phyloP scores from a whole-genome alignment of 1,139 yeast genomes.

The Meyerozyma sp. region DNA sequence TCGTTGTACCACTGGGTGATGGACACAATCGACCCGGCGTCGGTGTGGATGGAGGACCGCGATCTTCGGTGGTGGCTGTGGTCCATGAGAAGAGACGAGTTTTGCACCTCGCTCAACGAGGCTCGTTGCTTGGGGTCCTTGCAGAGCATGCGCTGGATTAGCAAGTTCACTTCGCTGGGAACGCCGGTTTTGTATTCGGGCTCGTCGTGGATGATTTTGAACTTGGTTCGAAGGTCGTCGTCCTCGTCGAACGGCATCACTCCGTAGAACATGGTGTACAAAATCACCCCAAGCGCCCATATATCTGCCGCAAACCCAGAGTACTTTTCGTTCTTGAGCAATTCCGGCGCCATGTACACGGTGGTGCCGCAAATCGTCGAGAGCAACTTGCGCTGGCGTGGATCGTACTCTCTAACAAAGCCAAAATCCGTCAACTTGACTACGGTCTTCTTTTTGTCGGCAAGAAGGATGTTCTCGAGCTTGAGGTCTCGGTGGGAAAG shows the following conservation, averaged over 20 bases:
- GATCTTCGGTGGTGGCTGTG: constrained; percentile 28
- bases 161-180: constrained; percentile 42
- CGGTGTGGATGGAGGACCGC: constrained; percentile 20
- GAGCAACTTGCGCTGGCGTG: constrained; percentile 47
- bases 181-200: constrained; percentile 50
- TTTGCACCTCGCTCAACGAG: constrained; percentile 50
- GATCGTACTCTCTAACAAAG: constrained; percentile 72
- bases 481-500: constrained; percentile 90
- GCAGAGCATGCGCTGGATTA: constrained; percentile 51
- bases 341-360: constrained; percentile 96
- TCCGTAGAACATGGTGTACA: constrained; percentile 85
- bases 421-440: constrained; percentile 91
- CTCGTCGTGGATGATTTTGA: constrained; percentile 57
- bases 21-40: constrained; percentile 35
- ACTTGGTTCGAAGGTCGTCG: constrained; percentile 57
- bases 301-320: constrained; percentile 81
- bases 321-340: constrained; percentile 62
- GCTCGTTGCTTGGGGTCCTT: constrained; percentile 71
- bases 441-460: constrained; percentile 49
- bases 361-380: constrained; percentile 93
- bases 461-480: constrained; percentile 76
- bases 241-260: constrained; percentile 91
- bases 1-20: constrained; percentile 36
- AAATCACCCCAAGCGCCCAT: constrained; percentile 91
- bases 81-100: constrained; percentile 54